phyloP scores from a whole-genome alignment of 1,139 yeast genomes.

The Pichia sp. region DNA sequence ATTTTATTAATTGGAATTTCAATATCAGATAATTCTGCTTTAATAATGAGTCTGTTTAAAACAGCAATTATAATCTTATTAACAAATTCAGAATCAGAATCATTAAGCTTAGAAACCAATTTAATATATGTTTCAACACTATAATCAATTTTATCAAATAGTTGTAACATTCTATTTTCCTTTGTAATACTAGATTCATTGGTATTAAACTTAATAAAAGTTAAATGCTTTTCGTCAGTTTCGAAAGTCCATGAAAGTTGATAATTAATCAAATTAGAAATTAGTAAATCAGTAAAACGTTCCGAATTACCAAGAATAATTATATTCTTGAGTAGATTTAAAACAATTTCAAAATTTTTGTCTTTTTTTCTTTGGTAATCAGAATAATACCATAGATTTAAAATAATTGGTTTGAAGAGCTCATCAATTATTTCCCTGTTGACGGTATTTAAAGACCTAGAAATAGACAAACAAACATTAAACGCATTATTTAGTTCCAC shows the following conservation, averaged over 20 bases:
- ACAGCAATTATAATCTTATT: conserved; percentile 46
- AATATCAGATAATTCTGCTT: conserved; percentile 29
- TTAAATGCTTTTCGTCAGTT: conserved; percentile 49
- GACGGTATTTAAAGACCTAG: conserved; percentile 38
- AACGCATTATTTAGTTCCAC: conserved; percentile 52
- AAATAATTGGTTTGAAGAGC: conserved; percentile 41
- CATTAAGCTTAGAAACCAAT: conserved; percentile 36
- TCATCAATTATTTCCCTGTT: conserved; percentile 36
- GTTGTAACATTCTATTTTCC: conserved; percentile 20
- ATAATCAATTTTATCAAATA: conserved; percentile 43
- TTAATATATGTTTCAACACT: conserved; percentile 43
- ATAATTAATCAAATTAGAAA: conserved; percentile 18
- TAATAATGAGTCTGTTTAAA: conserved; percentile 55
- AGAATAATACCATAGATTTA: conserved; percentile 58
- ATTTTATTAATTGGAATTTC: conserved; percentile 52
- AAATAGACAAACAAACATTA: conserved; percentile 59
- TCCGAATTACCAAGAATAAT: conserved; percentile 28
- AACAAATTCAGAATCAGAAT: conserved; percentile 44
- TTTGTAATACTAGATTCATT: conserved; percentile 8
- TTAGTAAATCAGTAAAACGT: conserved; percentile 3
- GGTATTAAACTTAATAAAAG: conserved; percentile 38
- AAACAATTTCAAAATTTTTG: conserved; percentile 40
- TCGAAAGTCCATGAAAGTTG: conserved; percentile 50
- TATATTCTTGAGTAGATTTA: conserved; percentile 37
- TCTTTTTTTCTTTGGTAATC: conserved; percentile 42